Evolutionary conservation across 1,139 yeast species (phyloP), one percentile per base, ranked within the genome.

Genomic region (Groenewaldozyma sp.): DNA sequence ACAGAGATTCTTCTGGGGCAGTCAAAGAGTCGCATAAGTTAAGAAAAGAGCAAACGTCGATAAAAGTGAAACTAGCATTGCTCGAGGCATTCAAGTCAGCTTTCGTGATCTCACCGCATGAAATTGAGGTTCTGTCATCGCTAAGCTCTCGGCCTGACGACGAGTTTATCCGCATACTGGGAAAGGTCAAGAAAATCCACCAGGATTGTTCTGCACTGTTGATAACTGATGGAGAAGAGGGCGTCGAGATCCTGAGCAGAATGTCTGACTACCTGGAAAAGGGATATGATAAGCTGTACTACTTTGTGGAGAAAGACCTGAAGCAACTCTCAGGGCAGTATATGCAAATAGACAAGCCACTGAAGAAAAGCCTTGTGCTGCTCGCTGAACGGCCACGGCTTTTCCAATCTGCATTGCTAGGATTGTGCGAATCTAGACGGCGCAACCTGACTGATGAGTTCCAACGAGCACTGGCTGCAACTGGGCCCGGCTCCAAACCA

Each of bases 41-140:
- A 31, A 65, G 68, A 29, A 53, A 58, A 1, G 61, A 71, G 38
- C 74, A 72, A 45, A 62, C 64, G 18, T 47, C 64, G 22, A 50
- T 78, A 3, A 56, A 60, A 18, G 54, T 78, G 39, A 78, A 82
- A 51, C 77, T 75, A 53, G 62, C 66, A 20, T 53, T 83, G 3
- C 63, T 83, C 43, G 58, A 63, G 1, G 74, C 75, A 17, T 80
- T 84, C 54, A 75, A 77, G 47, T 65, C 69, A 3, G 73, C 75
- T 43, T 86, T 83, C 56, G 75, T 88, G 0, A 59, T 91, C 34
- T 73, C 73, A 35, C 91, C 80, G 46, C 73, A 76, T 42, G 96
- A 91, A 50, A 56, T 44, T 58, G 71, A 40, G 64, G 64, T 44
- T 49, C 69, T 54, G 28, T 46, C 53, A 7, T 52, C 54, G 6